These are phyloP conservation scores for Fusarium ramigenum DNA, from an alignment of 2,329 filamentous ascomycete species.

Conservation along the genomic window DNA sequence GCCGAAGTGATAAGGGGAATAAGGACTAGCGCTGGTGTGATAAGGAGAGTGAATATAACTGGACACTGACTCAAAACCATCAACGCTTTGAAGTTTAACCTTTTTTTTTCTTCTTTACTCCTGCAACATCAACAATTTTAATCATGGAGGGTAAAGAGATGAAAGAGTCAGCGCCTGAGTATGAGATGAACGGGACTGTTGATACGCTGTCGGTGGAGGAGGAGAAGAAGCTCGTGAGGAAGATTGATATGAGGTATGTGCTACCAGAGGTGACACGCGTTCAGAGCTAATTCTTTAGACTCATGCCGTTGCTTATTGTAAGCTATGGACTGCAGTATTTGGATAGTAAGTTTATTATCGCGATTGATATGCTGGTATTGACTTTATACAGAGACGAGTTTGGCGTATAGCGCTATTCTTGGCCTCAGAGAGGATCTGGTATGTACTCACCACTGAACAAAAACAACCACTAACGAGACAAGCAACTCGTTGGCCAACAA, in stretches of 20 bases:
- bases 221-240: constrained; percentile 6
- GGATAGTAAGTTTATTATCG: not conserved
- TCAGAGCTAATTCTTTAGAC: not conserved
- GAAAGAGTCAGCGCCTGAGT: not conserved
- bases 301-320: constrained; percentile 11
- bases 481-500: constrained; percentile 6
- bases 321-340: constrained; percentile 15
- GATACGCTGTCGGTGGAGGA: constrained; percentile 3
- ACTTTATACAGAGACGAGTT: not conserved
- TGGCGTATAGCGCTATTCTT: constrained; percentile 12
- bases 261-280: too few species aligned
- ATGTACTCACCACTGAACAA: rapidly evolving
- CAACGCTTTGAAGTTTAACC: not conserved
- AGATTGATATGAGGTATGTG: constrained; percentile 13
- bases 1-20: not conserved
- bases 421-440: constrained; percentile 8
- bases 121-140: not conserved
- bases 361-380: rapidly evolving
- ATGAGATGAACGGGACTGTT: not conserved
- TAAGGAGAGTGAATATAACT: constrained; percentile 10
- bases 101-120: not conserved
- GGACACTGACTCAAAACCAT: not conserved
- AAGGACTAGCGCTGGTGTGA: not conserved
- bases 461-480: rapidly evolving
- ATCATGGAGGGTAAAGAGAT: not conserved